A percentile compares a stretch with the other conserved stretches of the same genome.
Evolutionary conservation across 2,329 filamentous ascomycete species (phyloP).

Genomic region (Cercospora brassicicola): DNA sequence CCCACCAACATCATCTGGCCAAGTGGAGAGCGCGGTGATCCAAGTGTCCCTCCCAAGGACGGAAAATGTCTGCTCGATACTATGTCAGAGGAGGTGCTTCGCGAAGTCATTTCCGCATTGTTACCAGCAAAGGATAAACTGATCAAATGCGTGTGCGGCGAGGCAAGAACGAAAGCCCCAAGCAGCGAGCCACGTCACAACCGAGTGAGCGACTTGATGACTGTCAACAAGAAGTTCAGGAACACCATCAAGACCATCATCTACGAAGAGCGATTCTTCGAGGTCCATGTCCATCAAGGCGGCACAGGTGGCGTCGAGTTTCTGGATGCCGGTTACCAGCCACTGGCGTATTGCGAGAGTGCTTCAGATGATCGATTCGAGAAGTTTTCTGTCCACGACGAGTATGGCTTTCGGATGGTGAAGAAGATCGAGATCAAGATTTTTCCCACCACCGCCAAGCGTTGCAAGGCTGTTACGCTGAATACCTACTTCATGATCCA

Average conservation of each 20-base stretch:
- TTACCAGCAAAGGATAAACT: constrained; percentile 20
- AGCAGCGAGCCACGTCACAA: constrained; percentile 20
- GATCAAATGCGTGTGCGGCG: constrained; percentile 19
- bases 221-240: constrained; percentile 29
- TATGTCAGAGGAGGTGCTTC: constrained; percentile 29
- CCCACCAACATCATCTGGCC: neutral
- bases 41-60: constrained; percentile 17
- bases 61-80: constrained; percentile 13
- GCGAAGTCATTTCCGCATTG: constrained; percentile 22
- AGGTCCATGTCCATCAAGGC: constrained; percentile 36
- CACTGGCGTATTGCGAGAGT: constrained; percentile 32
- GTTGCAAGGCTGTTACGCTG: constrained; percentile 25
- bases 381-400: constrained; percentile 29
- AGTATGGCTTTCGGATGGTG: constrained; percentile 33
- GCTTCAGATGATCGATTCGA: constrained; percentile 31
- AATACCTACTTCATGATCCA: constrained; percentile 37
- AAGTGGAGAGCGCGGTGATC: neutral
- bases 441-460: constrained; percentile 23
- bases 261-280: constrained; percentile 36
- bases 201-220: constrained; percentile 30
- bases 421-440: constrained; percentile 36
- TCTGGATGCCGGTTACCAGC: constrained; percentile 35
- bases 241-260: constrained; percentile 26
- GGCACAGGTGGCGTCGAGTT: constrained; percentile 36
- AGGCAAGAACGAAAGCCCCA: constrained; percentile 12